Conservation (phyloP, 108 stramenopile species). For the Pseudonitzschia multistriata region DNA sequence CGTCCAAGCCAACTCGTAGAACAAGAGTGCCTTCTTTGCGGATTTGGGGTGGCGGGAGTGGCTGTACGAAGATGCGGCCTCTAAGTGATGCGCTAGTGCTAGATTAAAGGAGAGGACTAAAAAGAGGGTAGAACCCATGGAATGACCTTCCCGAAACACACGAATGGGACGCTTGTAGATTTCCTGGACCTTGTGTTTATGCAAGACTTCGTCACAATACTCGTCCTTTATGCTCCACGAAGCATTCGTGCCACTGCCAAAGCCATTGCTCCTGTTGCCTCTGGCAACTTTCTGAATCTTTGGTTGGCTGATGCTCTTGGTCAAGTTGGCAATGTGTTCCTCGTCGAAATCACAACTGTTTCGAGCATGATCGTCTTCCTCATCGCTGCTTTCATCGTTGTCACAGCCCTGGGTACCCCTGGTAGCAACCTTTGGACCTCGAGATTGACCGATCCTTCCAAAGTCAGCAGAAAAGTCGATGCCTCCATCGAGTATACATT, state of each 20-base stretch:
- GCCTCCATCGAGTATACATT: not conserved
- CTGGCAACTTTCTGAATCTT: not conserved
- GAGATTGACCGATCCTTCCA: not conserved
- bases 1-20: not conserved
- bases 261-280: not conserved
- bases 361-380: not conserved
- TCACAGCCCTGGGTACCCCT: not conserved
- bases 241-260: not conserved
- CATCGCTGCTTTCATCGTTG: not conserved
- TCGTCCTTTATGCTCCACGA: not conserved
- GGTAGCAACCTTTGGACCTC: not conserved
- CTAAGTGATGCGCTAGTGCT: slow-evolving; percentile 30
- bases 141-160: slow-evolving; percentile 15
- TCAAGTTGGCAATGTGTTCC: not conserved
- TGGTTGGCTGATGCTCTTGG: slow-evolving; percentile 6
- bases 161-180: slow-evolving; percentile 30
- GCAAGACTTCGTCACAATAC: not conserved
- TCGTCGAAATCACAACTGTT: not conserved
- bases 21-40: not conserved
- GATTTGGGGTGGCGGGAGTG: not conserved
- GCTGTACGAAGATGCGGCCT: not conserved
- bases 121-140: slow-evolving; percentile 26
- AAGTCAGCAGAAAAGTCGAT: slow-evolving; percentile 1
- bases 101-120: slow-evolving; percentile 33
- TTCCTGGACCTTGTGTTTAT: slow-evolving; percentile 15